These are phyloP conservation scores for Botrytis elliptica DNA, from an alignment of 2,329 filamentous ascomycete genomes.

Conservation along the genomic window DNA sequence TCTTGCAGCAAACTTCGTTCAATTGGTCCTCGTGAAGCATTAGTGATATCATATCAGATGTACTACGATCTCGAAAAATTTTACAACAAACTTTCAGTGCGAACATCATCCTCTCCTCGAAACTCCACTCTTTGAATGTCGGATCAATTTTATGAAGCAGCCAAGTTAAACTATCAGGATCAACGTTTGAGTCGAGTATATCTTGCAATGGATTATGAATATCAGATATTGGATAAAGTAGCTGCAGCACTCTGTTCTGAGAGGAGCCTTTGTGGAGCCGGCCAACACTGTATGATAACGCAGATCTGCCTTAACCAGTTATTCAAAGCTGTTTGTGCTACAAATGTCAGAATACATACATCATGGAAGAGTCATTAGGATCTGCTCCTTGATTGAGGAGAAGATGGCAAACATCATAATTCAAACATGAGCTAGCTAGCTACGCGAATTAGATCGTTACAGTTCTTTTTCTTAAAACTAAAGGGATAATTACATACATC, in stretches of 20 bases:
- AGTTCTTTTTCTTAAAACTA: too few species aligned
- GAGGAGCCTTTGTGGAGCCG: too few species aligned
- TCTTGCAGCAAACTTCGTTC: background rate
- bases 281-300: too few species aligned
- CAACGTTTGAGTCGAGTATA: rapidly evolving
- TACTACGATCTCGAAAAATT: too few species aligned
- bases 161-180: rapidly evolving
- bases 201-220: background rate
- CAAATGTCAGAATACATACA: background rate
- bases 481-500: too few species aligned
- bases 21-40: background rate
- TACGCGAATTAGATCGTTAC: too few species aligned
- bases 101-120: background rate
- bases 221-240: background rate
- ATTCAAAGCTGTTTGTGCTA: background rate
- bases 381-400: background rate
- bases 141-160: background rate
- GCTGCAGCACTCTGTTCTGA: rapidly evolving
- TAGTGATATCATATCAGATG: background rate
- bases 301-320: background rate
- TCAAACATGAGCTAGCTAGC: too few species aligned
- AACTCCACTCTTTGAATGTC: background rate
- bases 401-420: background rate
- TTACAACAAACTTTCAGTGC: background rate
- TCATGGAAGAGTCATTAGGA: background rate